phyloP scores from a whole-genome alignment of 805 yeast species.

The Hyphopichia homilentoma region DNA sequence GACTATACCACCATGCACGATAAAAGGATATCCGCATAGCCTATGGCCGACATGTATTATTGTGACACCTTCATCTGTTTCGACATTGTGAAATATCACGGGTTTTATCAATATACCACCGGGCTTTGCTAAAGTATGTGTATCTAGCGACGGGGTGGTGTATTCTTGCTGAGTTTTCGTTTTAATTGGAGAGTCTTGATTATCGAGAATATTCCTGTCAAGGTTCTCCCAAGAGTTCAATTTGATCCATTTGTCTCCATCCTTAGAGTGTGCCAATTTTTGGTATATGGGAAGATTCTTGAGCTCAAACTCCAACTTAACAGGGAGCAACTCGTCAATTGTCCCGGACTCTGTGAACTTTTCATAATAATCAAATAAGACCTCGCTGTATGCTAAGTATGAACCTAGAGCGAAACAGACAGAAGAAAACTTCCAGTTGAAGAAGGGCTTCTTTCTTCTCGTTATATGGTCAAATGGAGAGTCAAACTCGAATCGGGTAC shows the following conservation, averaged over 20 bases:
- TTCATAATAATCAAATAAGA: slow-evolving; percentile 22
- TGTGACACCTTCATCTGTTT: slow-evolving; percentile 56
- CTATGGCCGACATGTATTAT: slow-evolving; percentile 74
- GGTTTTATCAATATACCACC: slow-evolving; percentile 82
- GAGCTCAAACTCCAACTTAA: slow-evolving; percentile 46
- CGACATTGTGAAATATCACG: slow-evolving; percentile 55
- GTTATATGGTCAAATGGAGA: slow-evolving; percentile 31
- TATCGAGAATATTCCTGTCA: slow-evolving; percentile 33
- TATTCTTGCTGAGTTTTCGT: slow-evolving; percentile 14
- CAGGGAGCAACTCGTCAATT: slow-evolving; percentile 22
- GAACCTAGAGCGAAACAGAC: slow-evolving; percentile 19
- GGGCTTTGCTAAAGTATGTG: slow-evolving; percentile 57
- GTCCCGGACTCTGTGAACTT: slow-evolving; percentile 17
- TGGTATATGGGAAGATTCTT: slow-evolving; percentile 49
- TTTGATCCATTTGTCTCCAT: slow-evolving; percentile 44
- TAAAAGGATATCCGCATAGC: slow-evolving; percentile 81
- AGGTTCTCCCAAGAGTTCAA: slow-evolving; percentile 43
- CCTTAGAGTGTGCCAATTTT: slow-evolving; percentile 41
- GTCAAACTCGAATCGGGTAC: slow-evolving; percentile 25
- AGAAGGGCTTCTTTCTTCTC: slow-evolving; percentile 16
- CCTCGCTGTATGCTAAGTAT: slow-evolving; percentile 23
- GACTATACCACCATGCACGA: slow-evolving; percentile 85
- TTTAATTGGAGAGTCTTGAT: slow-evolving; percentile 9
- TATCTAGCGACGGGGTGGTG: slow-evolving; percentile 18
- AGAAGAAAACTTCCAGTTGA: slow-evolving; percentile 26